Evolutionary conservation across 2,329 filamentous ascomycete genomes (phyloP), one percentile per base, ranked within the genome.

Genomic region (Claviceps citrina): DNA sequence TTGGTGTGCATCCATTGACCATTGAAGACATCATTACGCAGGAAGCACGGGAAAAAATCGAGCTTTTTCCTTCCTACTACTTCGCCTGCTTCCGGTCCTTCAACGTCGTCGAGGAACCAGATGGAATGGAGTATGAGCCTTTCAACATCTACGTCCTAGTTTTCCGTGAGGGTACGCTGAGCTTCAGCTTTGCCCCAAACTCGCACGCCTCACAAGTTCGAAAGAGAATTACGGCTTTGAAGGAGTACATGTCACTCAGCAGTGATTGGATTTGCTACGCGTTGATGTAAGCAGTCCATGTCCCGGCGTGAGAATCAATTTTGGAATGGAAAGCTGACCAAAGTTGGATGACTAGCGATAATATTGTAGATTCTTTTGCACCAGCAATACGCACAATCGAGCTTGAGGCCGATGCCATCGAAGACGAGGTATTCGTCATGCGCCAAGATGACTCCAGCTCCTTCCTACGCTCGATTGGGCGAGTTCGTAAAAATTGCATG

Each of bases 211-310:
- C 80, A 32, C 84, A 91, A 48, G 91, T 98, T 20, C 78, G 89
- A 48, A 86, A 83, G 67, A 78, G 91, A 60, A 96, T 98, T 52
- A 80, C 84, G 19, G 82, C 85, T 50, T 70, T 98, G 41, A 89
- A 93, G 54, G 91, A 98, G 55, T 96, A 95, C 54, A 83, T 96
- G 51, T 80, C 87, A 45, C 71, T 98, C 30, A 93, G 85, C 56
- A 87, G 86, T 50, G 91, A 98, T 62, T 98, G 93, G 89, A 93
- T 96, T 51, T 98, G 91, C 67, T 98, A 98, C 57, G 91, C 91
- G 32, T 71, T 98, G 54, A 96, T 98, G 80, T 85, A 67, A 70
- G 79, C n/a, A 65, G 10, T 37, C 18, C 32, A 3, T 18, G 13
- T 31, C 6, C 4, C 10, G 16, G 10, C 6, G 8, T 16, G 4